Base-by-base conservation (phyloP, 2,329 filamentous ascomycete genomes). In the Lachnellula cervina region DNA sequence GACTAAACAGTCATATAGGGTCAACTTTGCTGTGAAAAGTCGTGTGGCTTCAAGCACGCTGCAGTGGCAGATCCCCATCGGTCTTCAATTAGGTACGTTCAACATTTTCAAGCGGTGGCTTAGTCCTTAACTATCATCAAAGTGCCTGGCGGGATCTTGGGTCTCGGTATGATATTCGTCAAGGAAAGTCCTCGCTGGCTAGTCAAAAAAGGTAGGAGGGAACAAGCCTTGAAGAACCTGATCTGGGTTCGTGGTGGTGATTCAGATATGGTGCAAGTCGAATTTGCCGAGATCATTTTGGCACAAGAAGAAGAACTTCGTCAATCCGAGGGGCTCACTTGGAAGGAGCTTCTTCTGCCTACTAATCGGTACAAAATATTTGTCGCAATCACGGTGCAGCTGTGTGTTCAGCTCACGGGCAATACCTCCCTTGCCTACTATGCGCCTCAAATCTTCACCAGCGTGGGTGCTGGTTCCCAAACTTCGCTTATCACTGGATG, bases 61-160 rank as follows among this genome's bases (percentile, higher is more conserved):
- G 4, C 77, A 80, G 62, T 80, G 78, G 78, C 77, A 77, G 57
- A 73, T 80, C 16, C 75, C 78, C 6, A 71, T 77, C 9, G 74
- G 72, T 34, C 57, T 63, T 42, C 61, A 63, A 21, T 25, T 25
- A 25, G 23, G 23, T 25, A 25, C 23, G 23, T 25, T 25, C 23
- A 25, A 25, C 3, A 25, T 5, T 25, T 25, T 25, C 23, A 25
- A 25, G 23, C 23, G 23, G 23, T 25, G 23, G 23, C 23, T 5
- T 25, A 25, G 23, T 25, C 5, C 23, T 25, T 25, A 25, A 25
- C 23, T 25, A 25, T 3, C 5, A 25, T 25, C 23, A 69, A 80
- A 5, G 68, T 80, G 0, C 76, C 77, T 0, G 76, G 76, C 1
- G 76, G 70, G 2, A 64, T 80, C 5, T 63, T 80, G 6, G 73